Evolutionary conservation across 805 yeast species (phyloP).

Genomic region (Yarrowia keelungensis): DNA sequence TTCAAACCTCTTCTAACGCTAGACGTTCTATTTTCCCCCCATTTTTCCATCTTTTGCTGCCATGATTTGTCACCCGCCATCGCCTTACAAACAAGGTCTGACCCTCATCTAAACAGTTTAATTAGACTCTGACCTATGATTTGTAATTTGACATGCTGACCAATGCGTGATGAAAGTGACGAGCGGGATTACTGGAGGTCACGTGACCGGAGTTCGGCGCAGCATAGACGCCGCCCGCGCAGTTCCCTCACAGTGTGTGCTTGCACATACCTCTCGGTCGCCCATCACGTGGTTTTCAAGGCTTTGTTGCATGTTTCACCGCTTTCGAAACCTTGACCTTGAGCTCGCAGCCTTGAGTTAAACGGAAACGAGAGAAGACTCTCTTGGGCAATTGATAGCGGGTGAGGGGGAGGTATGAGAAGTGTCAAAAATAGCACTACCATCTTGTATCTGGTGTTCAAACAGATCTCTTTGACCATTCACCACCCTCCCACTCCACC

Average conservation of each 20-base stretch:
- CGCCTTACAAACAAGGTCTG: neutral
- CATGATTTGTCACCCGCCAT: neutral
- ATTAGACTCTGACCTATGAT: constrained; percentile 18
- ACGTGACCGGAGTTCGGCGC: neutral
- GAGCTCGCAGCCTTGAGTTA: neutral
- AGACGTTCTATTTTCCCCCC: too few relatives aligned
- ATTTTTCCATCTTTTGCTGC: too few relatives aligned
- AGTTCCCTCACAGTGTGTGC: too few relatives aligned
- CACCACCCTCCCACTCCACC: too few relatives aligned
- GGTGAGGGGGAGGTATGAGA: too few relatives aligned
- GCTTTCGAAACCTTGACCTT: constrained; percentile 27
- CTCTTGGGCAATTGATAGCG: constrained; percentile 1
- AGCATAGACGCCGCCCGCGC: too few relatives aligned
- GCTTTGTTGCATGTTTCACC: constrained; percentile 23
- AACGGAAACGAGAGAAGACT: neutral
- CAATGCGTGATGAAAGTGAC: neutral
- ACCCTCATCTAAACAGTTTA: neutral
- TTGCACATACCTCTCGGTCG: too few relatives aligned
- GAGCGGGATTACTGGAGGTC: neutral
- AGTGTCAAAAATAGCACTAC: too few relatives aligned
- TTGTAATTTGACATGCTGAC: neutral
- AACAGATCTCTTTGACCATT: too few relatives aligned
- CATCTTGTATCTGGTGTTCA: too few relatives aligned
- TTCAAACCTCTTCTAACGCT: too few relatives aligned
- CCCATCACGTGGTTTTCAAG: constrained; percentile 19